Percentiles rank a stretch among this genome's conserved stretches.
Conservation (phyloP, 208 protist species). For the Lotmaria passim region DNA sequence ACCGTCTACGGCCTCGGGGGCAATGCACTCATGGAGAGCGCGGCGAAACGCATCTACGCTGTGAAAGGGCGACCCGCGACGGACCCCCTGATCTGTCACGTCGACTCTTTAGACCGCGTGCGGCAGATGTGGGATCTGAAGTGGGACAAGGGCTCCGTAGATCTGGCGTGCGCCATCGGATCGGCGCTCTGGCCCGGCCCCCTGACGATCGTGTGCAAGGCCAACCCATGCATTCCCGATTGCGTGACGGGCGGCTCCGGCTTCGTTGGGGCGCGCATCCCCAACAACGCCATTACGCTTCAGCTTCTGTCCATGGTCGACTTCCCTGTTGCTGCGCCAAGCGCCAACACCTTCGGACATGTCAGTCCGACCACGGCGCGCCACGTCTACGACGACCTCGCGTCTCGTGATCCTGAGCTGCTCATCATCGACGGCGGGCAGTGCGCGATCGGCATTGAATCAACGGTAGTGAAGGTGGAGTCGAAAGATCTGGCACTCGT, state of each 20-base stretch:
- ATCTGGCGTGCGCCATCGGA: slow-evolving; percentile 69
- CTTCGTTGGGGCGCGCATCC: slow-evolving; percentile 89
- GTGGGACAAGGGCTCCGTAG: slow-evolving; percentile 43
- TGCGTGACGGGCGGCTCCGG: slow-evolving; percentile 88
- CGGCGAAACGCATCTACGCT: slow-evolving; percentile 92
- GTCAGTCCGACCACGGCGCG: slow-evolving; percentile 89
- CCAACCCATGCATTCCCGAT: slow-evolving; percentile 59
- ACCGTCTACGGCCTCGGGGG: slow-evolving; percentile 99
- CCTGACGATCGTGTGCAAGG: slow-evolving; percentile 89
- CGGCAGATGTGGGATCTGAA: slow-evolving; percentile 66
- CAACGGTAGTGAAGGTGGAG: slow-evolving; percentile 88
- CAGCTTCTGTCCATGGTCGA: slow-evolving; percentile 64
- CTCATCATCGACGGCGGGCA: slow-evolving; percentile 89
- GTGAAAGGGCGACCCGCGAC: slow-evolving; percentile 96
- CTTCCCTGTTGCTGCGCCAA: slow-evolving; percentile 91
- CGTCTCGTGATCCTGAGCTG: slow-evolving; percentile 66
- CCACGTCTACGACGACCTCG: slow-evolving; percentile 93
- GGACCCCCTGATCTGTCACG: slow-evolving; percentile 97
- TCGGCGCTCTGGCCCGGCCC: slow-evolving; percentile 92
- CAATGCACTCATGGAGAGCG: slow-evolving; percentile 88
- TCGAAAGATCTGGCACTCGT: slow-evolving; percentile 65
- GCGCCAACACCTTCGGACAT: slow-evolving; percentile 94
- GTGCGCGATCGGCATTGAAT: slow-evolving; percentile 93
- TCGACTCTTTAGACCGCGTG: slow-evolving; percentile 69
- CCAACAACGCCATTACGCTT: slow-evolving; percentile 72